Base-by-base conservation (phyloP, 2,329 filamentous ascomycete genomes). In the Stylonectria norvegica region DNA sequence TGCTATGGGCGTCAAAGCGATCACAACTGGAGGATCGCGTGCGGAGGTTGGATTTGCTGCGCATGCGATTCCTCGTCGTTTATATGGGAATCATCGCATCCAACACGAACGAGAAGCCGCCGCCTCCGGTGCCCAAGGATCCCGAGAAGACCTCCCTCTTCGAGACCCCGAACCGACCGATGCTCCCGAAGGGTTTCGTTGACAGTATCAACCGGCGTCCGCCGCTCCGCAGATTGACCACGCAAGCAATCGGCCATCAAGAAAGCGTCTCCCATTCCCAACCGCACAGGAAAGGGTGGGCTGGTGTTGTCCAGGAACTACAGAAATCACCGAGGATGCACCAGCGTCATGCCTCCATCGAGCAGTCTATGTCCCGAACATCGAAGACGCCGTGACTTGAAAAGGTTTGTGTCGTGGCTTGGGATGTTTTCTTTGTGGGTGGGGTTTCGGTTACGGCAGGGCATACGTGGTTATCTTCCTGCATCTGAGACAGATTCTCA, bases 51-150 rank as follows among this genome's bases (percentile, higher is more conserved):
- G 80, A 83, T 51, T 61, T 82, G 53, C 59, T 83, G 56, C 71
- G 79, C 57, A 81, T 81, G 76, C 73, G 79, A 45, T 83, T 83
- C 56, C 63, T 83, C 20, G 77, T 82, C 23, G 70, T 81, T 25
- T 81, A 81, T 59, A 76, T 83, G 75, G 75, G 78, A 48, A 72
- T 81, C 45, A 69, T 83, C 38, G 59, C 65, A 23, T 62, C 61
- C 36, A 53, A 55, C 32, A 54, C 60, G 23, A 61, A 63, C 37
- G 69, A 65, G 43, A 57, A 64, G 25, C 56, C 59, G 3, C 59
- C 57, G 39, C 56, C 40, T 47, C n/a, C n/a, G n/a, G 58, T 40
- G 47, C 60, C 60, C 4, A 61, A 56, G 20, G 61, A 64, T 25
- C 56, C 60, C 7, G 65, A 70, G 45, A 67, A 66, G 55, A 51